phyloP scores from a whole-genome alignment of 257 asterid genomes.

The Cordia subcordata region DNA sequence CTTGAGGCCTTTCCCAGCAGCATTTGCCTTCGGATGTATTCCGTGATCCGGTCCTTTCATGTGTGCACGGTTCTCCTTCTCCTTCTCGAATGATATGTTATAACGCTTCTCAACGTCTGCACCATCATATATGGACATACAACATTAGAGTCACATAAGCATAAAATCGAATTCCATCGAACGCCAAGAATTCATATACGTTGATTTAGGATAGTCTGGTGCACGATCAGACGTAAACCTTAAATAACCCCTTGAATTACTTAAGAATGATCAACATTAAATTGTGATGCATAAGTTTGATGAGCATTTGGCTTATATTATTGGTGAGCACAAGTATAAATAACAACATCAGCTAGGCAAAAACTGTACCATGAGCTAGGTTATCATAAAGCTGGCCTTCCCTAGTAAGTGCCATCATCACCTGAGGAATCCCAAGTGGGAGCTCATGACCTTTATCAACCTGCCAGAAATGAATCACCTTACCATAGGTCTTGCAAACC shows the following conservation, averaged over 20 bases:
- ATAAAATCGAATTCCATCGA: too few species aligned
- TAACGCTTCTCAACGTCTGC: slow-evolving; percentile 59
- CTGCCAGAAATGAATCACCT: slow-evolving; percentile 82
- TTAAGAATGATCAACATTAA: too few species aligned
- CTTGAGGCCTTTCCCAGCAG: slow-evolving; percentile 51
- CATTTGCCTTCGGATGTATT: slow-evolving; percentile 82
- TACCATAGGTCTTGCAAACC: slow-evolving; percentile 66
- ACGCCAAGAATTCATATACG: too few species aligned
- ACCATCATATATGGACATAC: neutral
- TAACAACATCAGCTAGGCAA: too few species aligned
- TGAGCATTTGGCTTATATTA: too few species aligned
- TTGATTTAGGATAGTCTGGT: too few species aligned
- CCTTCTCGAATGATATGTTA: slow-evolving; percentile 38
- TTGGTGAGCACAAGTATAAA: too few species aligned
- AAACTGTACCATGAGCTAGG: slow-evolving; percentile 47
- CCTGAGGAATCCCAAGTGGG: slow-evolving; percentile 78
- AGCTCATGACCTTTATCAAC: slow-evolving; percentile 64
- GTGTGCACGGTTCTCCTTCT: slow-evolving; percentile 52
- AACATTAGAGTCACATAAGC: too few species aligned
- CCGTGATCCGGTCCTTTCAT: slow-evolving; percentile 58
- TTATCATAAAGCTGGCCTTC: slow-evolving; percentile 70
- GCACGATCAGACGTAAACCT: too few species aligned
- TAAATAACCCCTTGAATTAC: too few species aligned
- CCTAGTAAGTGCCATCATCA: slow-evolving; percentile 87
- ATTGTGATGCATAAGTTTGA: too few species aligned